Base-by-base conservation (phyloP, 495 filamentous ascomycete genomes). In the Halenospora varia region DNA sequence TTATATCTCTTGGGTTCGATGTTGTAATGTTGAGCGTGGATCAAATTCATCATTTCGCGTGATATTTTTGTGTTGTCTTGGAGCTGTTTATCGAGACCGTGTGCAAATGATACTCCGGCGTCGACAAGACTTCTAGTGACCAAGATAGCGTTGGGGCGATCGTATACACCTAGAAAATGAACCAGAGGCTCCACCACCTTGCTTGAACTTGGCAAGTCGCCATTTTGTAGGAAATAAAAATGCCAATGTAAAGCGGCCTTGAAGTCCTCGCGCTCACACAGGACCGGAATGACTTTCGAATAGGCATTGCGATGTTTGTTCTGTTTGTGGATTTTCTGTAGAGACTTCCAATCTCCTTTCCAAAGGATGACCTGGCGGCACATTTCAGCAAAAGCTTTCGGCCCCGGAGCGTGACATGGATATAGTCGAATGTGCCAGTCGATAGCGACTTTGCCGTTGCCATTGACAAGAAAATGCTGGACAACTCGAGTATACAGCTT, bases 211-310 rank as follows among this genome's bases (percentile, higher is more conserved):
- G 64, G 85, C 25, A 77, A 64, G 62, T 88, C 86, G n/a, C 71
- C 62, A 26, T 64, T 63, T 23, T 67, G 40, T 19, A 78, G 44
- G 17, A 87, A 68, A 26, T 81, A 72, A 9, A 66, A 57, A 64
- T 90, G 86, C 86, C 88, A 90, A 13, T 70, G 70, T 4, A 77
- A 64, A 19, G 85, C 85, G 15, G 80, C 56, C 2, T 73, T 63
- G 18, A 74, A 76, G 29, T 74, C 64, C 2, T 79, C 80, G 15
- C 73, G 57, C 3, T 70, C 60, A 56, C 81, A 77, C 1, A 90
- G 69, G n/a, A 68, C 69, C 6, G 80, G 75, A 10, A 95, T 77
- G 20, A 87, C 62, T 3, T 68, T 70, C 24, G 81, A 80, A 64
- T 92, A 92, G 2, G 89, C 68, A 25, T 75, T 68, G 51, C 78